These are phyloP conservation scores for Capronia epimyces DNA, from an alignment of 2,329 filamentous ascomycete genomes.

Conservation along the genomic window DNA sequence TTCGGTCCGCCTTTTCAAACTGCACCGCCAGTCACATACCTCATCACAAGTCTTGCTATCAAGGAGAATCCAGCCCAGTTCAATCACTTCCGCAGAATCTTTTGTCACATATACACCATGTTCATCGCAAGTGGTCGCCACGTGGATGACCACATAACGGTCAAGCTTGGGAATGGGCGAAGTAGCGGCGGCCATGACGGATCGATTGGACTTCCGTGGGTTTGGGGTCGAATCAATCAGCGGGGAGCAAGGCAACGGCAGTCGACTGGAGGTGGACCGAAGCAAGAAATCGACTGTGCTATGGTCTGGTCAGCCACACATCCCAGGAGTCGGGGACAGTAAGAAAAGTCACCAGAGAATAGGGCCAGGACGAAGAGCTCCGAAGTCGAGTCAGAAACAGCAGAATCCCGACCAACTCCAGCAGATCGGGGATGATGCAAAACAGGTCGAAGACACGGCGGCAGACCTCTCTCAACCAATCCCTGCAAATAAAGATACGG, in stretches of 20 bases:
- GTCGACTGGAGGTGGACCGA: constrained; percentile 7
- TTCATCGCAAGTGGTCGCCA: constrained; percentile 97
- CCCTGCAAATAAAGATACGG: constrained; percentile 29
- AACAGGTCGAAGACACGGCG: constrained; percentile 22
- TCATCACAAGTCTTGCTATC: constrained; percentile 89
- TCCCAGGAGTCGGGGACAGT: not conserved
- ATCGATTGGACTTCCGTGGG: constrained; percentile 24
- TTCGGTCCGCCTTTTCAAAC: not conserved
- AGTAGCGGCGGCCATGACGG: constrained; percentile 43
- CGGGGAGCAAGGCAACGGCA: not conserved
- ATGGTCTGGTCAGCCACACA: constrained; percentile 9
- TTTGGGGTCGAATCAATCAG: constrained; percentile 3
- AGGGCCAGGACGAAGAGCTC: constrained; percentile 11
- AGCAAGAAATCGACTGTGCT: constrained; percentile 10
- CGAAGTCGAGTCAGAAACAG: constrained; percentile 21
- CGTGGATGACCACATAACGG: constrained; percentile 96
- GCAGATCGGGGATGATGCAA: constrained; percentile 22
- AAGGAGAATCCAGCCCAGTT: constrained; percentile 95
- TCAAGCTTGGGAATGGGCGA: constrained; percentile 69
- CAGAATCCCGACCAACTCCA: constrained; percentile 27
- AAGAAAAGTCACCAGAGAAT: constrained; percentile 15
- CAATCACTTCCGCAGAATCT: constrained; percentile 98
- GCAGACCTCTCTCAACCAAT: constrained; percentile 16
- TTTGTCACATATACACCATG: constrained; percentile 99
- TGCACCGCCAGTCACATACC: constrained; percentile 53